A percentile compares a stretch with the other conserved stretches of the same genome.
Conservation (phyloP, 1,139 yeast genomes). For the Meyerozyma smithsonii region DNA sequence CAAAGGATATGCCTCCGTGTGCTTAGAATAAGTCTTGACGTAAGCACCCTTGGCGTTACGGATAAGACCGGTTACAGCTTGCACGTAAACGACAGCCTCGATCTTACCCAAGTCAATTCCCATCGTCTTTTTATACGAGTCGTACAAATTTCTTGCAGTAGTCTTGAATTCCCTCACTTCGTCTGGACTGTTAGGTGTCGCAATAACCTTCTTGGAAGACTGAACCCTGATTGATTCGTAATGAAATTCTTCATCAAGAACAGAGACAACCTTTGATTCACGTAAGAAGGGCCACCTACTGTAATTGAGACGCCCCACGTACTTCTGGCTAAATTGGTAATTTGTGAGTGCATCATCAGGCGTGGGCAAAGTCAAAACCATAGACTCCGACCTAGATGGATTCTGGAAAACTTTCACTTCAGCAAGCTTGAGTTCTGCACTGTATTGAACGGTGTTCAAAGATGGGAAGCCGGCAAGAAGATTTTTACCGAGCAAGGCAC, state of each 20-base stretch:
- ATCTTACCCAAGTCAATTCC: conserved; percentile 58
- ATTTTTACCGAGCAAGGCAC: conserved; percentile 66
- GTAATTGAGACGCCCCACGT: conserved; percentile 58
- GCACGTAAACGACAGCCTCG: conserved; percentile 59
- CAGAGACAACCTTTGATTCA: conserved; percentile 69
- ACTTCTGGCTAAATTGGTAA: conserved; percentile 57
- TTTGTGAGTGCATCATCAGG: conserved; percentile 43
- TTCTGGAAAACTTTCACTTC: conserved; percentile 79
- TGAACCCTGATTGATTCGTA: conserved; percentile 39
- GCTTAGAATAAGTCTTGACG: conserved; percentile 57
- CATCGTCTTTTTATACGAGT: conserved; percentile 40
- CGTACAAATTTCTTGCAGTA: conserved; percentile 26
- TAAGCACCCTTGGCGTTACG: conserved; percentile 73
- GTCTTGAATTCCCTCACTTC: conserved; percentile 40
- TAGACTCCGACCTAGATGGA: conserved; percentile 79
- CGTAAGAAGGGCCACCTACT: conserved; percentile 86
- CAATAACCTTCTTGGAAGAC: conserved; percentile 27
- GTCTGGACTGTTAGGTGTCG: conserved; percentile 35
- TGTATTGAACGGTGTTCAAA: conserved; percentile 63
- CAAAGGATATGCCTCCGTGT: conserved; percentile 59
- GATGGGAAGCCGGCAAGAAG: conserved; percentile 90
- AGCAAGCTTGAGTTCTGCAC: conserved; percentile 40
- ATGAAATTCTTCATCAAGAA: conserved; percentile 51
- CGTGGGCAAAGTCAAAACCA: conserved; percentile 61
- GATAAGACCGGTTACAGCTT: conserved; percentile 73